Conservation (phyloP, 176 grass and related monocot species). For the Saccharum officinarum region DNA sequence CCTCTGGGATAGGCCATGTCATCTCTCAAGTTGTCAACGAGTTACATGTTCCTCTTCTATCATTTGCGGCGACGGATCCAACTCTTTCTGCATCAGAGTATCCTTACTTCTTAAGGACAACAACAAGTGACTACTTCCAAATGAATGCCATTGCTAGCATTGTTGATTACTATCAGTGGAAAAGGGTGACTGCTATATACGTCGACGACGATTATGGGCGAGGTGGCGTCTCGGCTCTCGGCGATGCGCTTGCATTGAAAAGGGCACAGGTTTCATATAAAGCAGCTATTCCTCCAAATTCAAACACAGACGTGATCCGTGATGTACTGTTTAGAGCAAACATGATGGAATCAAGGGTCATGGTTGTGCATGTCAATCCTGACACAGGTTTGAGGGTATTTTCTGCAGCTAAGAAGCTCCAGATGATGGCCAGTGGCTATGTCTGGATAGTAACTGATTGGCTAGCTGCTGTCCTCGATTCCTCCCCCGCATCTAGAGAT, state of each 20-base stretch:
- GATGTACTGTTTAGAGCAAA: constrained; percentile 62
- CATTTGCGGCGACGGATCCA: constrained; percentile 79
- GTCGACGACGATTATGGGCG: constrained; percentile 88
- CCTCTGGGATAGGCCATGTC: constrained; percentile 72
- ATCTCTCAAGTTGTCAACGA: constrained; percentile 74
- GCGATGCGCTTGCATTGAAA: constrained; percentile 57
- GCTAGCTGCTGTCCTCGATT: constrained; percentile 86
- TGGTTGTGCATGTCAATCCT: constrained; percentile 84
- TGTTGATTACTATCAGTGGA: constrained; percentile 75
- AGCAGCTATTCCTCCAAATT: constrained; percentile 58
- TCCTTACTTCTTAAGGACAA: constrained; percentile 74
- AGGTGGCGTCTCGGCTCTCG: constrained; percentile 56
- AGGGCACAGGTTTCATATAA: constrained; percentile 74
- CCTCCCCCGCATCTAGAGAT: constrained; percentile 10
- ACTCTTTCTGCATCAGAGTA: constrained; percentile 73
- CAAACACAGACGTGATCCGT: constrained; percentile 43
- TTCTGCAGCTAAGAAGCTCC: constrained; percentile 55
- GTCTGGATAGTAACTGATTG: constrained; percentile 92
- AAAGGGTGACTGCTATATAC: constrained; percentile 69
- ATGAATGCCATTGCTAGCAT: constrained; percentile 78
- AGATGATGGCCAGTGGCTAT: constrained; percentile 66
- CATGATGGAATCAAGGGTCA: constrained; percentile 87
- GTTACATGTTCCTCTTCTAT: constrained; percentile 75
- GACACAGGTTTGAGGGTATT: constrained; percentile 68
- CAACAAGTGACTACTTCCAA: constrained; percentile 71